Percentiles rank a stretch among this genome's conserved stretches.
Evolutionary conservation across 805 yeast species (phyloP).

Genomic region (Nakazawaea wyomingensis): DNA sequence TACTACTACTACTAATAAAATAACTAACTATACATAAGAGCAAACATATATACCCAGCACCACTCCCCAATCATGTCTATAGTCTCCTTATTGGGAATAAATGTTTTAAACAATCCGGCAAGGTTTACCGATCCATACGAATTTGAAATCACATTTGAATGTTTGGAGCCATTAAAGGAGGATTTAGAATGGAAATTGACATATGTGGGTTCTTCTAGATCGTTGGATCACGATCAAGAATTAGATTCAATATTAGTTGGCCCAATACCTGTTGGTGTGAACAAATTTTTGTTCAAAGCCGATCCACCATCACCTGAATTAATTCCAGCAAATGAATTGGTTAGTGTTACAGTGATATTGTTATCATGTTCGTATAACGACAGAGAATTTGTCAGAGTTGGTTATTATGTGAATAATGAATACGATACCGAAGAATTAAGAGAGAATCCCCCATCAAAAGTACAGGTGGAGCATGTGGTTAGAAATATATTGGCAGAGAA

Average conservation of each 20-base stretch:
- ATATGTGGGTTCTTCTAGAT: slow-evolving; percentile 92
- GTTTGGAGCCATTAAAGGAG: slow-evolving; percentile 84
- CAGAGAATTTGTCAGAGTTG: slow-evolving; percentile 93
- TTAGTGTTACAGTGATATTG: slow-evolving; percentile 89
- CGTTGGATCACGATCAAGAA: slow-evolving; percentile 95
- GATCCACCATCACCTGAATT: slow-evolving; percentile 96
- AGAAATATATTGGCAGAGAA: slow-evolving; percentile 94
- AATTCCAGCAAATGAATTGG: slow-evolving; percentile 94
- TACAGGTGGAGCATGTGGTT: slow-evolving; percentile 89
- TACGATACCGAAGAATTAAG: slow-evolving; percentile 90
- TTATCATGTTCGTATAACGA: slow-evolving; percentile 91
- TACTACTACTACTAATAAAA: too few relatives aligned
- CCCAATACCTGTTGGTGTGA: slow-evolving; percentile 96
- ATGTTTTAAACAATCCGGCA: slow-evolving; percentile 92
- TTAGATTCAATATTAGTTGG: slow-evolving; percentile 95
- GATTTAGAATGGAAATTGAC: slow-evolving; percentile 97
- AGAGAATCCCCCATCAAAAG: slow-evolving; percentile 90
- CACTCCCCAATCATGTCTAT: slow-evolving; percentile 81
- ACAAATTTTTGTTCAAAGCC: slow-evolving; percentile 86
- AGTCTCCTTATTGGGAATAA: slow-evolving; percentile 85
- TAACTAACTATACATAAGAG: too few relatives aligned
- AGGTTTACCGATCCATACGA: slow-evolving; percentile 89
- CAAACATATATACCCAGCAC: too few relatives aligned
- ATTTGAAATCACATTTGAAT: slow-evolving; percentile 96
- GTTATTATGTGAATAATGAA: slow-evolving; percentile 96